Evolutionary conservation across 176 grass and related monocot species (phyloP).

Genomic region (Tillandsia leiboldiana): DNA sequence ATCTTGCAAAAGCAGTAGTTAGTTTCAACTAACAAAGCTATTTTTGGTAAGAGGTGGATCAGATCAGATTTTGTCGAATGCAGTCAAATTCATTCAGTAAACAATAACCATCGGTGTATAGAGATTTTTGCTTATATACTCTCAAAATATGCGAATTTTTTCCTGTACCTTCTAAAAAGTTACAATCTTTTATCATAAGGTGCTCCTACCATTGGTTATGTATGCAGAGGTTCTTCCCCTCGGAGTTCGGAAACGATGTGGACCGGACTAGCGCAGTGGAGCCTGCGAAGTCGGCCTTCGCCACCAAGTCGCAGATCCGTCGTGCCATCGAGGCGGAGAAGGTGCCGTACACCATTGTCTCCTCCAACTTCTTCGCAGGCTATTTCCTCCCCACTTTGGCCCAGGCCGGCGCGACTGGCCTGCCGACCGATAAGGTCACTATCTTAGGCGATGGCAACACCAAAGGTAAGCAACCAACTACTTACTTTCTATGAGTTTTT

Average conservation of each 20-base stretch:
- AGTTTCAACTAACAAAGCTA: too few relatives aligned
- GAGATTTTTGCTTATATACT: too few relatives aligned
- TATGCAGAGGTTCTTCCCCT: constrained; percentile 48
- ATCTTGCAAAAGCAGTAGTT: too few relatives aligned
- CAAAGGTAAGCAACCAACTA: constrained; percentile 16
- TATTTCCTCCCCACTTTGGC: constrained; percentile 29
- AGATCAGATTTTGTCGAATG: too few relatives aligned
- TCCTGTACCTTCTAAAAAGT: too few relatives aligned
- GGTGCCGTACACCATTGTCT: constrained; percentile 34
- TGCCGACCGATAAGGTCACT: constrained; percentile 29
- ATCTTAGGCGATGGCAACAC: constrained; percentile 38
- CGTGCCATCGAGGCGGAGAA: constrained; percentile 42
- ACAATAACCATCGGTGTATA: too few relatives aligned
- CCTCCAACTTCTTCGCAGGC: constrained; percentile 29
- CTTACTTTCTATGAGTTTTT: background rate
- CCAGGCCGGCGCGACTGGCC: background rate
- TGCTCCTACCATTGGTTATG: too few relatives aligned
- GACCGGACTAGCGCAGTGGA: constrained; percentile 33
- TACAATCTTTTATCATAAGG: background rate
- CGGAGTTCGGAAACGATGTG: constrained; percentile 49
- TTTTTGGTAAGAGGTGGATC: too few relatives aligned
- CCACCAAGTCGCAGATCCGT: constrained; percentile 30
- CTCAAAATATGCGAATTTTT: too few relatives aligned
- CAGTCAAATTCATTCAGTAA: too few relatives aligned
- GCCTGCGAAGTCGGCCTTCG: constrained; percentile 27